phyloP scores from a whole-genome alignment of 1,139 yeast genomes.

The Saccharomycopsis phalli region DNA sequence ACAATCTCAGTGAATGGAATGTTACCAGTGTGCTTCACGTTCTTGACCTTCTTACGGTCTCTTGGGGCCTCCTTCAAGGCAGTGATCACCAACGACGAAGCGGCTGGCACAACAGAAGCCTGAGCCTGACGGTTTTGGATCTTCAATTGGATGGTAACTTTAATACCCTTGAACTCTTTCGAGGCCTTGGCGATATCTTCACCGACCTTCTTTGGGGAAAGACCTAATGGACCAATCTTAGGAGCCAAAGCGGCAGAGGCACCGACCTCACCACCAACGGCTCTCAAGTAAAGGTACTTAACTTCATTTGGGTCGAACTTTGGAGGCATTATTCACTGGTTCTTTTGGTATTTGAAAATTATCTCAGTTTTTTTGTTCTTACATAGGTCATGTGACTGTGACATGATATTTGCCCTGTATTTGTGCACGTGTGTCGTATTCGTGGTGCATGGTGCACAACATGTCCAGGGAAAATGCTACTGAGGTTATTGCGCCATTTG shows the following conservation, averaged over 20 bases:
- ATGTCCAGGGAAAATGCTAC: too few relatives aligned
- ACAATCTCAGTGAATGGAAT: slow-evolving; percentile 93
- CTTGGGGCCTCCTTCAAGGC: slow-evolving; percentile 99
- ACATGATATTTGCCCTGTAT: too few relatives aligned
- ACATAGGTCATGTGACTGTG: too few relatives aligned
- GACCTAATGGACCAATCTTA: slow-evolving; percentile 99
- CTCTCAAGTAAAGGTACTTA: slow-evolving; percentile 97
- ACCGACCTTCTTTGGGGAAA: slow-evolving; percentile 99
- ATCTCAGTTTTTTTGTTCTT: too few relatives aligned
- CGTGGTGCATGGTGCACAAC: too few relatives aligned
- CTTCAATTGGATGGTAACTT: slow-evolving; percentile 97
- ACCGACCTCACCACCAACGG: slow-evolving; percentile 99
- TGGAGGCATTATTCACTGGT: slow-evolving; percentile 62
- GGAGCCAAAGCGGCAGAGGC: slow-evolving; percentile 99
- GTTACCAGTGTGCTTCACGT: slow-evolving; percentile 99
- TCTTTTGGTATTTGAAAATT: too few relatives aligned
- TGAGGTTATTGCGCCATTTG: too few relatives aligned
- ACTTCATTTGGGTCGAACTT: slow-evolving; percentile 98
- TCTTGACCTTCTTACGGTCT: slow-evolving; percentile 99
- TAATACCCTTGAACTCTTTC: slow-evolving; percentile 97
- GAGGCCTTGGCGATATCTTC: slow-evolving; percentile 99
- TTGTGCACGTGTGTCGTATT: too few relatives aligned
- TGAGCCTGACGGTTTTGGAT: slow-evolving; percentile 99
- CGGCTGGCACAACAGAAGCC: slow-evolving; percentile 99
- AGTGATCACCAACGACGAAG: slow-evolving; percentile 97